Conservation (phyloP, 83 land plant genomes). For the Picea mariana region DNA sequence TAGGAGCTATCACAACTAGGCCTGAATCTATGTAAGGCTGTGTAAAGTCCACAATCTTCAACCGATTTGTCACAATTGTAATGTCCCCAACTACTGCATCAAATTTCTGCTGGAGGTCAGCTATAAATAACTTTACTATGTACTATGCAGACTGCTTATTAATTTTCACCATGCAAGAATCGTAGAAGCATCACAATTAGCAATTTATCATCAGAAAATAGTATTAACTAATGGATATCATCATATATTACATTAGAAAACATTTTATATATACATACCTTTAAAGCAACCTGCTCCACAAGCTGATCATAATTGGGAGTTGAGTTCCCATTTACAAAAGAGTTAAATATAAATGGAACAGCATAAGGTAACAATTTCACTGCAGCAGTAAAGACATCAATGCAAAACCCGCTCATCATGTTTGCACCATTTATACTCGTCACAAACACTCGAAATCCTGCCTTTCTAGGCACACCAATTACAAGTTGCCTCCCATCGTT, state of each 20-base stretch:
- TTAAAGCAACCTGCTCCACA: conserved; percentile 34
- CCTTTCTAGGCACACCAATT: conserved; percentile 75
- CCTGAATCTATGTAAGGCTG: conserved; percentile 88
- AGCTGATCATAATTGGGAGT: conserved; percentile 67
- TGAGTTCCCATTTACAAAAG: conserved; percentile 55
- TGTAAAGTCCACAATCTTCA: conserved; percentile 81
- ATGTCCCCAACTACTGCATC: conserved; percentile 93
- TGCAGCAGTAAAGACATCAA: too few species aligned
- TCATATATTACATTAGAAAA: conserved; percentile 6
- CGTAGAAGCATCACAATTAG: not conserved
- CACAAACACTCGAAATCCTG: conserved; percentile 64
- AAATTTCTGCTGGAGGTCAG: conserved; percentile 33
- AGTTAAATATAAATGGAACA: conserved; percentile 19
- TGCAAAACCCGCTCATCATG: too few species aligned
- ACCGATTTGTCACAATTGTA: conserved; percentile 71
- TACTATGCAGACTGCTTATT: not conserved
- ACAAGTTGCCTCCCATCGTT: conserved; percentile 52
- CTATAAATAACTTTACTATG: not conserved
- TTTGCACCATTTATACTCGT: not conserved
- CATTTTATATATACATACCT: conserved; percentile 23
- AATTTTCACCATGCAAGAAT: conserved; percentile 10
- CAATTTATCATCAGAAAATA: not conserved
- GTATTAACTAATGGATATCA: not conserved
- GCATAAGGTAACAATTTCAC: too few species aligned
- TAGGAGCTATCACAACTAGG: conserved; percentile 60